These are phyloP conservation scores for Penicillium sp. DNA, from an alignment of 2,329 filamentous ascomycete genomes.

Conservation along the genomic window DNA sequence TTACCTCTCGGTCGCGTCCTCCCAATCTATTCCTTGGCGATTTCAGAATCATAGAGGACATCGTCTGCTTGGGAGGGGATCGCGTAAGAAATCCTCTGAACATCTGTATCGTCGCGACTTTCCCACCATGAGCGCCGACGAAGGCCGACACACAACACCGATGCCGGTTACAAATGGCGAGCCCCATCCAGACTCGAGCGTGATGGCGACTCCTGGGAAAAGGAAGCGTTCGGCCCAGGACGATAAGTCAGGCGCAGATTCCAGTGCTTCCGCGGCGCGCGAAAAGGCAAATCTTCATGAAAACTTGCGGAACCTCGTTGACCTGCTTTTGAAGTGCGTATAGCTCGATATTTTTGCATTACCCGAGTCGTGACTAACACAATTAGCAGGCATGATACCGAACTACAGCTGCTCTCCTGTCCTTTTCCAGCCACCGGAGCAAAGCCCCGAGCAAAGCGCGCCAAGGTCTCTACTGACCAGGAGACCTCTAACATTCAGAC, in stretches of 20 bases:
- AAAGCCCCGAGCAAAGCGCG: conserved; percentile 43
- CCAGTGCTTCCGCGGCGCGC: conserved; percentile 23
- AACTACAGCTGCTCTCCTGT: conserved; percentile 41
- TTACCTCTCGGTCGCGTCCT: conserved; percentile 10
- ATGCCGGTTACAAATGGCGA: conserved; percentile 36
- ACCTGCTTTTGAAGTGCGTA: conserved; percentile 32
- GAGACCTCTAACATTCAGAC: conserved; percentile 37
- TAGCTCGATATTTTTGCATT: not conserved
- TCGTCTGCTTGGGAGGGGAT: conserved; percentile 11
- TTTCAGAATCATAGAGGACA: conserved; percentile 4
- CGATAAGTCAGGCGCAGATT: conserved; percentile 27
- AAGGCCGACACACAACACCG: conserved; percentile 28
- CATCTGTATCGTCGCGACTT: conserved; percentile 22
- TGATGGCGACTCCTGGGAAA: conserved; percentile 37
- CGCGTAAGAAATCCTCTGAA: conserved; percentile 15
- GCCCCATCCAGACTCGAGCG: conserved; percentile 27
- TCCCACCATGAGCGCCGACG: conserved; percentile 37
- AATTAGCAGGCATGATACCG: conserved; percentile 39
- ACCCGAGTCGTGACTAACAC: conserved; percentile 18
- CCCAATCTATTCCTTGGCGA: conserved; percentile 4
- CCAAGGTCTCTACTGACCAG: conserved; percentile 37
- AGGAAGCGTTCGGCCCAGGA: conserved; percentile 40
- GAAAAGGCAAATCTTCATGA: conserved; percentile 33
- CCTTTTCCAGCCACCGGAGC: conserved; percentile 34
- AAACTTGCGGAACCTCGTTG: conserved; percentile 35